Base-by-base conservation (phyloP, 306 rosid species). In the Crotalaria pallida region DNA sequence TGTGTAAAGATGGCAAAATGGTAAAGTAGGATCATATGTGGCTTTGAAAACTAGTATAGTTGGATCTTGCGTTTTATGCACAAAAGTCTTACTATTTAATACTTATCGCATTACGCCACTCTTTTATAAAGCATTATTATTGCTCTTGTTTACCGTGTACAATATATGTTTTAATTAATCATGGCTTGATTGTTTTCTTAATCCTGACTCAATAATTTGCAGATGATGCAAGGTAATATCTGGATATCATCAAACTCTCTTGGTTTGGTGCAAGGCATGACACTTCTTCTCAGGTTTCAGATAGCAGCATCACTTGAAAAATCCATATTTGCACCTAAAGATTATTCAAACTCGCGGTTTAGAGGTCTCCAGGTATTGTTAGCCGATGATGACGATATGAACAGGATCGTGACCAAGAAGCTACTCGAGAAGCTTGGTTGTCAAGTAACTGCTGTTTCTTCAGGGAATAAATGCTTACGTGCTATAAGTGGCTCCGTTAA, bases 191-290 rank as follows among this genome's bases (percentile, higher is more conserved):
- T 22, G 6, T 69, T 21, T 57, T 40, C 16, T 33, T 64, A 58
- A 61, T 70, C 45, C 78, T 75, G 73, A 77, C 62, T 71, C 51
- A 79, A 72, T 13, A n/a, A 62, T 68, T 16, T 79, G 79, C 92
- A 92, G 97, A 89, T 85, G 87, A 89, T 92, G 96, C 94, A 89
- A 68, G 97, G 97, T 27, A 80, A 85, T 76, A 84, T 92, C 69
- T 84, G 87, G 90, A 74, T 84, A 62, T 82, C 87, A 34, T 67
- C 68, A 9, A 83, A 85, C 59, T 61, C 85, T n/a, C 44, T 47
- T 51, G 91, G 88, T 38, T 72, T 79, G 69, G 82, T 83, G 65
- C 85, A 86, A 67, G 84, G 91, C 79, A 79, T 87, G 96, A 79
- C 88, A 11, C 91, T 92, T 49, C 71, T 89, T 71, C 92, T 92